A percentile compares a stretch with the other conserved stretches of the same genome.
phyloP scores from a whole-genome alignment of 202 grass and related monocot genomes.

The Digitaria exilis region DNA sequence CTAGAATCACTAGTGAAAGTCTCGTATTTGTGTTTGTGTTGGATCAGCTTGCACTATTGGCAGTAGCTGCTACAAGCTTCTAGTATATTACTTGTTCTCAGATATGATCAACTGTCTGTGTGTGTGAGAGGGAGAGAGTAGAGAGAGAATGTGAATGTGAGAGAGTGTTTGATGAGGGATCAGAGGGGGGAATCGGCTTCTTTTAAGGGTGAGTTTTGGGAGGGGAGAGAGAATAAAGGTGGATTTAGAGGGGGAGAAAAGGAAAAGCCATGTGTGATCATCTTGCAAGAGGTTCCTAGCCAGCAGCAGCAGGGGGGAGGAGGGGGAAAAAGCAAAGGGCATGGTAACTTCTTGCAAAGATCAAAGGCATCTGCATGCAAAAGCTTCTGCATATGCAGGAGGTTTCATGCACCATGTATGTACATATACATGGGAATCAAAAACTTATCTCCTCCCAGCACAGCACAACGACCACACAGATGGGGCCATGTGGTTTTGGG shows the following conservation, averaged over 20 bases:
- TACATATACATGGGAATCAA: constrained; percentile 55
- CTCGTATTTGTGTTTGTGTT: constrained; percentile 1
- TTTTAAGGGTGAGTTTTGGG: constrained; percentile 67
- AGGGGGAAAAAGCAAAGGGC: constrained; percentile 78
- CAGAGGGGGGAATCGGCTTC: constrained; percentile 63
- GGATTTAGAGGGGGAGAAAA: constrained; percentile 61
- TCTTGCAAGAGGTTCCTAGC: constrained; percentile 30
- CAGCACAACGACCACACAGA: constrained; percentile 11
- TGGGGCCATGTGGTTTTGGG: background rate
- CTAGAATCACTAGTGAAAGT: background rate
- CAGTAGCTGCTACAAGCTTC: constrained; percentile 26
- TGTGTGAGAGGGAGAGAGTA: constrained; percentile 10
- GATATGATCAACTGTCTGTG: constrained; percentile 34
- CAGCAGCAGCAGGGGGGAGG: constrained; percentile 42
- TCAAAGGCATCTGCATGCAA: constrained; percentile 83
- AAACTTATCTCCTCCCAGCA: constrained; percentile 24
- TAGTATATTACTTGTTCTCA: constrained; percentile 25
- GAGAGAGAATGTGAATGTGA: constrained; percentile 17
- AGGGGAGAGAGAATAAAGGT: constrained; percentile 86
- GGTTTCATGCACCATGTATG: constrained; percentile 51
- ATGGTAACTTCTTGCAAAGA: constrained; percentile 99
- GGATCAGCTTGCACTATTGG: constrained; percentile 29
- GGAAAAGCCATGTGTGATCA: constrained; percentile 54
- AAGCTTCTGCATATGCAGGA: constrained; percentile 65
- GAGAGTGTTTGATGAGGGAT: constrained; percentile 55